These are phyloP conservation scores for Avicennia marina DNA, from an alignment of 257 asterid species.

Conservation along the genomic window DNA sequence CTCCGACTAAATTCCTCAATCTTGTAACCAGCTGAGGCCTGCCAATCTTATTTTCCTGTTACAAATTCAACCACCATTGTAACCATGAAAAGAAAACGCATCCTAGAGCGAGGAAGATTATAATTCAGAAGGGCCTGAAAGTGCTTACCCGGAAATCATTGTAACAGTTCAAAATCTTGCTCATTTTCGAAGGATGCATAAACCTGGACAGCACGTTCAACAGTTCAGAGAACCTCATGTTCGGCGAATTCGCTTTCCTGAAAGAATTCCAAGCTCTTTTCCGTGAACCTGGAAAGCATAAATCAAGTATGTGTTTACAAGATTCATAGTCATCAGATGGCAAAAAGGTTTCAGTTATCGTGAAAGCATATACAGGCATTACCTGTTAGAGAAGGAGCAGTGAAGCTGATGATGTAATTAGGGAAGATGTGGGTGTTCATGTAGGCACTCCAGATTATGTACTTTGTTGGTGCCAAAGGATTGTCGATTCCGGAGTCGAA, in stretches of 20 bases:
- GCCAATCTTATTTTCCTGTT: conserved; percentile 33
- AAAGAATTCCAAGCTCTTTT: not conserved
- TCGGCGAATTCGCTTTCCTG: conserved; percentile 12
- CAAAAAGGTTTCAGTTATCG: not conserved
- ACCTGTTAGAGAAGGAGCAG: conserved; percentile 13
- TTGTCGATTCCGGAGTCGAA: conserved; percentile 49
- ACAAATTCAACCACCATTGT: not conserved
- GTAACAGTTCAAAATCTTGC: conserved; percentile 19
- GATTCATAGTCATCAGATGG: not conserved
- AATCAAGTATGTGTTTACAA: no score
- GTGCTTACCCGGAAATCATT: conserved; percentile 28
- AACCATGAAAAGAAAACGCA: not conserved
- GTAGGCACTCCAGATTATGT: conserved; percentile 35
- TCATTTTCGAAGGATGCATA: conserved; percentile 31
- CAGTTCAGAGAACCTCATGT: conserved; percentile 24
- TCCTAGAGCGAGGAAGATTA: not conserved
- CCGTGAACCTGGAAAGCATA: not conserved
- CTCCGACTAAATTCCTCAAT: conserved; percentile 37
- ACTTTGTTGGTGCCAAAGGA: conserved; percentile 31
- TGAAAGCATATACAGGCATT: not conserved
- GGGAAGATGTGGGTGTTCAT: conserved; percentile 54
- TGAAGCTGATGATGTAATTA: conserved; percentile 30
- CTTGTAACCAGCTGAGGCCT: conserved; percentile 19
- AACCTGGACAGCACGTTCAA: conserved; percentile 30
- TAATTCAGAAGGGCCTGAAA: not conserved